Conservation (phyloP, 345 rosid species). For the Salix caprea region DNA sequence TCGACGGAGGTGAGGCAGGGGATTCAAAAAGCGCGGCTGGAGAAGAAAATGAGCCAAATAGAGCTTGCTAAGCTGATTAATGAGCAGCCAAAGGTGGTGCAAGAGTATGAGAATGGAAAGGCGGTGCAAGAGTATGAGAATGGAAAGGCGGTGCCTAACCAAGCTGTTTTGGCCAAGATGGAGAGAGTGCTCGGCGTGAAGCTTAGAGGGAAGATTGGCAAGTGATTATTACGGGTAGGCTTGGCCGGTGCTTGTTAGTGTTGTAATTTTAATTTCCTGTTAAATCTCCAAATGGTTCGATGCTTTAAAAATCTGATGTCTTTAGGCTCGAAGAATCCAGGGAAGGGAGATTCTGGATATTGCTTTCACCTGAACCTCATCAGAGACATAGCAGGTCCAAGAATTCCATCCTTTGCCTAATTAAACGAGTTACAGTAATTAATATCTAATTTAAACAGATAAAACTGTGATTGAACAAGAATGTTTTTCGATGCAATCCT, state of each 20-base stretch:
- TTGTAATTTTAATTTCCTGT: too few species aligned
- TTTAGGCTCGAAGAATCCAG: too few species aligned
- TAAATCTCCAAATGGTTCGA: too few species aligned
- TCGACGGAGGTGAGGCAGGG: constrained; percentile 54
- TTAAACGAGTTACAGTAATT: too few species aligned
- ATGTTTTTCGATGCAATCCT: too few species aligned
- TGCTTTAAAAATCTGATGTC: too few species aligned
- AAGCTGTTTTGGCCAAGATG: constrained; percentile 70
- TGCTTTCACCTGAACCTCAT: constrained; percentile 62
- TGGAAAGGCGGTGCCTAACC: constrained; percentile 79
- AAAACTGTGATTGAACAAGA: too few species aligned
- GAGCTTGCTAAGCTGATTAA: constrained; percentile 76
- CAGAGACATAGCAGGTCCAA: constrained; percentile 71
- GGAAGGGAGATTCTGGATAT: too few species aligned
- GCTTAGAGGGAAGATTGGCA: constrained; percentile 53
- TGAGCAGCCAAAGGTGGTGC: constrained; percentile 73
- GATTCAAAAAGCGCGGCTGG: constrained; percentile 65
- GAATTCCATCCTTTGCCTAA: constrained; percentile 60
- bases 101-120: constrained; percentile 86
- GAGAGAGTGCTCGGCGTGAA: constrained; percentile 74
- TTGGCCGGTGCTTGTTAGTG: too few species aligned
- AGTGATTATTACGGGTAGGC: not conserved
- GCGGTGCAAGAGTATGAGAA: constrained; percentile 84
- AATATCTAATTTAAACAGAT: too few species aligned
- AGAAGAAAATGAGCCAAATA: constrained; percentile 75